Percentiles rank a stretch among this genome's conserved stretches.
These are phyloP conservation scores for Diaporthe humulicola DNA, from an alignment of 2,329 filamentous ascomycete genomes.

Conservation along the genomic window DNA sequence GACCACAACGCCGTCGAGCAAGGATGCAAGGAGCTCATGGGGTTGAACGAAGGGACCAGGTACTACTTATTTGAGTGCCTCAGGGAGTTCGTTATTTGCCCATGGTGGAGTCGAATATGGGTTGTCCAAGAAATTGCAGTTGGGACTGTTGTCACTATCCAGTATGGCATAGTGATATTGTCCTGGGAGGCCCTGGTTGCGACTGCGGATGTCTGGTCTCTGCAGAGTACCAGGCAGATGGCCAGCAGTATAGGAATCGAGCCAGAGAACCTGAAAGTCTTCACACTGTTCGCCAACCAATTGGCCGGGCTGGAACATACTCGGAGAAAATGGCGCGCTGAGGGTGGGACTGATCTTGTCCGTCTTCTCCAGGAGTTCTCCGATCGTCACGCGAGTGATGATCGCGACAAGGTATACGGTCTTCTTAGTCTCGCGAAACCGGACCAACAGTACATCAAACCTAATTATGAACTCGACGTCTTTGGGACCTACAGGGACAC, in stretches of 20 bases:
- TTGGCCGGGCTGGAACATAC: not conserved
- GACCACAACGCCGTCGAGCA: not conserved
- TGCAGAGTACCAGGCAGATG: not conserved
- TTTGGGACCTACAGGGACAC: not conserved
- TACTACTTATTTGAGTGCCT: constrained; percentile 27
- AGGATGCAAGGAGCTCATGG: not conserved
- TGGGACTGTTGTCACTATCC: not conserved
- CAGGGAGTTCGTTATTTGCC: not conserved
- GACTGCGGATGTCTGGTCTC: not conserved
- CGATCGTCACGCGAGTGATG: constrained; percentile 22
- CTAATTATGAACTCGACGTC: constrained; percentile 8
- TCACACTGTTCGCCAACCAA: not conserved
- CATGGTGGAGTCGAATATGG: constrained; percentile 36
- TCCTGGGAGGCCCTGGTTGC: constrained; percentile 5
- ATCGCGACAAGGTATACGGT: constrained; percentile 34
- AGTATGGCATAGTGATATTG: not conserved
- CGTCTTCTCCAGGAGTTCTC: constrained; percentile 32
- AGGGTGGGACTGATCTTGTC: not conserved
- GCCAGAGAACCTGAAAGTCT: constrained; percentile 28
- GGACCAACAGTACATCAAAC: not conserved
- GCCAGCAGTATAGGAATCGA: not conserved
- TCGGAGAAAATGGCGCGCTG: constrained; percentile 6
- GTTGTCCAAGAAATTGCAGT: constrained; percentile 30
- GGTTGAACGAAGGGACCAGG: not conserved
- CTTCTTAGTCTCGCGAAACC: constrained; percentile 26